Evolutionary conservation across 257 asterid species (phyloP).

Genomic region (Lavandula angustifolia): DNA sequence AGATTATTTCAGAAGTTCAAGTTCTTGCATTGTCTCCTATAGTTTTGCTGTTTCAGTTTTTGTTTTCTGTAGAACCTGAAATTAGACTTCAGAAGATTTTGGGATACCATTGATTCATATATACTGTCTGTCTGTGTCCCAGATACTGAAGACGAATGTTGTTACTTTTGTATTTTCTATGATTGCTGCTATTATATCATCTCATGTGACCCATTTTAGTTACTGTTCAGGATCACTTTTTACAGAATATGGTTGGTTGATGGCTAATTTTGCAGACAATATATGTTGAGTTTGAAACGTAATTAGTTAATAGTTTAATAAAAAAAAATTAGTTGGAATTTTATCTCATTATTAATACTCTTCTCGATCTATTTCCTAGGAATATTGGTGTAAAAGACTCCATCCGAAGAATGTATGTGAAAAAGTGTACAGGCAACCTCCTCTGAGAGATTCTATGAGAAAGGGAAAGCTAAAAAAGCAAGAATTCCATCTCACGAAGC

Average conservation of each 20-base stretch:
- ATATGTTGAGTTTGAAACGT: conserved; percentile 21
- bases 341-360: conserved; percentile 19
- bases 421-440: conserved; percentile 97
- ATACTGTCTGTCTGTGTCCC: not conserved
- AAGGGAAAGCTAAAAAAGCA: conserved; percentile 93
- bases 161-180: not conserved
- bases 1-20: not conserved
- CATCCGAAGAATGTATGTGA: conserved; percentile 97
- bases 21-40: too few species aligned
- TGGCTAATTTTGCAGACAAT: conserved; percentile 9
- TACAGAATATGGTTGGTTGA: conserved; percentile 29
- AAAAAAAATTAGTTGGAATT: conserved; percentile 19
- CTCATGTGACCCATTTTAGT: conserved; percentile 11
- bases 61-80: too few species aligned
- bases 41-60: too few species aligned
- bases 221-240: conserved; percentile 20
- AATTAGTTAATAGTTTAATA: conserved; percentile 25
- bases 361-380: conserved; percentile 46
- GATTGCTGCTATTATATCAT: conserved; percentile 19
- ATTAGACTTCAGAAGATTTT: too few species aligned
- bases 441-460: conserved; percentile 86
- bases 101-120: not conserved
- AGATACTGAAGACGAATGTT: conserved; percentile 11
- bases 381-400: conserved; percentile 93
- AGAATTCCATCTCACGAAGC: conserved; percentile 76